Conservation (phyloP, 2,329 filamentous ascomycete genomes). For the Monilinia vaccinii-corymbosi region DNA sequence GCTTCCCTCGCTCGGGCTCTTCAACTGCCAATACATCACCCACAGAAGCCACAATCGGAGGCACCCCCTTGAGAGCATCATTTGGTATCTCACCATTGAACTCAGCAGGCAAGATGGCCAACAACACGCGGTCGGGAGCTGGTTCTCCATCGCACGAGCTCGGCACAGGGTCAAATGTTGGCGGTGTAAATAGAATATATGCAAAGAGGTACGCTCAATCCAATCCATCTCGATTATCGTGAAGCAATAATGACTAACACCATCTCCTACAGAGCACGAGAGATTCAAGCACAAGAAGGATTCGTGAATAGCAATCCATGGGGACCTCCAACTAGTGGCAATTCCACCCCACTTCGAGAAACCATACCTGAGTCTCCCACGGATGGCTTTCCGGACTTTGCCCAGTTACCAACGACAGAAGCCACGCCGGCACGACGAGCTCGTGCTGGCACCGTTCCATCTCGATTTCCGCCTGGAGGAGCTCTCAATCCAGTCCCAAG, state of each 20-base stretch:
- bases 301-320: conserved; percentile 62
- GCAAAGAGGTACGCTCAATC: conserved; percentile 70
- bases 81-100: conserved; percentile 60
- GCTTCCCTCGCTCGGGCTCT: conserved; percentile 50
- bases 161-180: conserved; percentile 39
- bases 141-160: conserved; percentile 92
- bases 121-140: conserved; percentile 66
- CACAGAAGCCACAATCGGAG: conserved; percentile 59
- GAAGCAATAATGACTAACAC: not conserved
- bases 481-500: conserved; percentile 38
- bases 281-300: conserved; percentile 95
- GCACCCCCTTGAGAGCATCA: conserved; percentile 54
- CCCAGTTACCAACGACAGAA: conserved; percentile 59
- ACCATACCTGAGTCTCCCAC: conserved; percentile 96
- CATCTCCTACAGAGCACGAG: conserved; percentile 59
- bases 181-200: conserved; percentile 61
- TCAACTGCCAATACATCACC: conserved; percentile 75
- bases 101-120: conserved; percentile 48
- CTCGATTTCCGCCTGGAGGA: conserved; percentile 75
- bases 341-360: conserved; percentile 91
- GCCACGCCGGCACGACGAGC: conserved; percentile 62
- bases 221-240: not conserved
- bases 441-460: conserved; percentile 91
- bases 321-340: conserved; percentile 93
- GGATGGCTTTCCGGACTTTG: conserved; percentile 89